Evolutionary conservation across 2,329 filamentous ascomycete species (phyloP).

Genomic region (Ceratocystis colombiana): DNA sequence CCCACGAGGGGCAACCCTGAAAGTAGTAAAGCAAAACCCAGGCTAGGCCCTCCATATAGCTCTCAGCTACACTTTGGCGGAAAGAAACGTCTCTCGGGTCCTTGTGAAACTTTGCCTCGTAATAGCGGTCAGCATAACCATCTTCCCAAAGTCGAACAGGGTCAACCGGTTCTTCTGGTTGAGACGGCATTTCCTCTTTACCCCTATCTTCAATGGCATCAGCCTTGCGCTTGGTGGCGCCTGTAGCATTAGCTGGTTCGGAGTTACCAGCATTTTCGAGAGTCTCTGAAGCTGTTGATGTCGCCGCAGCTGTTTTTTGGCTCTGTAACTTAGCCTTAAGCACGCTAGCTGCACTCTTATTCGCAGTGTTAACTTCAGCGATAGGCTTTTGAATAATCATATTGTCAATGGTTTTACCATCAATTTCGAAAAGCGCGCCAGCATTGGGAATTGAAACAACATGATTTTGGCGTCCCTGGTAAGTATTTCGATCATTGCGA

Average conservation of each 20-base stretch:
- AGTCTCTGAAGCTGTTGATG: not conserved
- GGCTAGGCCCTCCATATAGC: slow-evolving; percentile 88
- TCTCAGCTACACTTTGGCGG: slow-evolving; percentile 73
- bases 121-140: slow-evolving; percentile 90
- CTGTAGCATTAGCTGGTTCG: not conserved
- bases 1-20: slow-evolving; percentile 96
- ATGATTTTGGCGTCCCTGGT: slow-evolving; percentile 25
- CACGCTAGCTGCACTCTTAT: slow-evolving; percentile 87
- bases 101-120: slow-evolving; percentile 89
- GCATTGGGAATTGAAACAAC: slow-evolving; percentile 24
- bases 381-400: slow-evolving; percentile 69
- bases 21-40: slow-evolving; percentile 98
- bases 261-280: slow-evolving; percentile 1
- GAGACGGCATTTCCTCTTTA: slow-evolving; percentile 43
- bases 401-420: slow-evolving; percentile 52
- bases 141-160: slow-evolving; percentile 88
- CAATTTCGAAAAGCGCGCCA: slow-evolving; percentile 23
- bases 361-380: slow-evolving; percentile 70
- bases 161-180: slow-evolving; percentile 57
- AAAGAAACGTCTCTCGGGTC: slow-evolving; percentile 73
- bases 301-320: slow-evolving; percentile 20
- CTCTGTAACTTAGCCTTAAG: slow-evolving; percentile 69
- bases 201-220: slow-evolving; percentile 54
- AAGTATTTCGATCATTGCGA: slow-evolving; percentile 28
- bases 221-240: slow-evolving; percentile 62